Conservation (phyloP, 352 stramenopile species). For the Phytophthora pinifolia region DNA sequence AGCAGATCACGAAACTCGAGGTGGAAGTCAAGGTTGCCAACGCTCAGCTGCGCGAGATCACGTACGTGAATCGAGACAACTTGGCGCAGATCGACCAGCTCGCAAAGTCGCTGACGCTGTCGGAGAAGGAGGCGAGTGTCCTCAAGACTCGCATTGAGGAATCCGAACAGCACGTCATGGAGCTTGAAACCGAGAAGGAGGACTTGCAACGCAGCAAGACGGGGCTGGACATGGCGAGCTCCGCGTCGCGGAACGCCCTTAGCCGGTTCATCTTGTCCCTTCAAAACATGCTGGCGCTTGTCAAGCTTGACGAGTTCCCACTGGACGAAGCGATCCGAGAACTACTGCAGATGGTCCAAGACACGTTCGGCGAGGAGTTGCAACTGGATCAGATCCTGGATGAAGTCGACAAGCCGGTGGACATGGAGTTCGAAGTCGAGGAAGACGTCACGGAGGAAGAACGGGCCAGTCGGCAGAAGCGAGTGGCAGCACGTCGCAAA, state of each 20-base stretch:
- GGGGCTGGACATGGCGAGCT: conserved; percentile 51
- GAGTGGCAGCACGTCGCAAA: conserved; percentile 19
- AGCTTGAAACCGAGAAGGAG: conserved; percentile 59
- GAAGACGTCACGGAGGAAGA: conserved; percentile 51
- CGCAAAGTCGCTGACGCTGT: conserved; percentile 50
- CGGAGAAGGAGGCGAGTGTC: conserved; percentile 48
- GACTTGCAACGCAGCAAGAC: conserved; percentile 60
- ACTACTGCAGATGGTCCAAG: conserved; percentile 57
- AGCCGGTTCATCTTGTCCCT: conserved; percentile 55
- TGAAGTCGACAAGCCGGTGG: conserved; percentile 59
- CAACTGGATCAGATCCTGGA: conserved; percentile 47
- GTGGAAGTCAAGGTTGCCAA: conserved; percentile 79
- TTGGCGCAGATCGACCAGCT: conserved; percentile 58
- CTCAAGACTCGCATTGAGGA: conserved; percentile 41
- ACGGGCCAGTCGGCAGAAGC: conserved; percentile 25
- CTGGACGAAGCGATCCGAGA: conserved; percentile 78
- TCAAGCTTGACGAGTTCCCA: conserved; percentile 77
- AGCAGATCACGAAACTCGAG: conserved; percentile 79
- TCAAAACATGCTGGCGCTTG: conserved; percentile 66
- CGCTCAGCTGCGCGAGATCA: conserved; percentile 71
- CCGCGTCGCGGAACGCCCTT: conserved; percentile 55
- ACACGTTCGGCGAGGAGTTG: conserved; percentile 61
- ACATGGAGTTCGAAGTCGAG: conserved; percentile 65
- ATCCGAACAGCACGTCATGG: conserved; percentile 37
- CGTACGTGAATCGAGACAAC: conserved; percentile 77